Percentiles rank a stretch among this genome's conserved stretches.
Evolutionary conservation across 495 filamentous ascomycete genomes (phyloP).

Genomic region (Xylaria sp.): DNA sequence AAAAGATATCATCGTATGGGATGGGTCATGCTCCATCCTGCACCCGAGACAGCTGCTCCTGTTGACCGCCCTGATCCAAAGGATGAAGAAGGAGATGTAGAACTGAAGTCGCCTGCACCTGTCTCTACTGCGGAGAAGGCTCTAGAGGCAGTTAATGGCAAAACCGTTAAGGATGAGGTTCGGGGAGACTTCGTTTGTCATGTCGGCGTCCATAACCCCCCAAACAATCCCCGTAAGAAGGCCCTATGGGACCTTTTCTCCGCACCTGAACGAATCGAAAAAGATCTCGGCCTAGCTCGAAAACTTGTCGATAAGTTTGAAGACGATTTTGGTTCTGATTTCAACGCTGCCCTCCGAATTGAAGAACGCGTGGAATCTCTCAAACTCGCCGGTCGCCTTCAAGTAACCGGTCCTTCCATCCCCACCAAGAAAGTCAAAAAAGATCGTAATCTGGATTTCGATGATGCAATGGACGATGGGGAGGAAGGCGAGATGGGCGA

Average conservation of each 20-base stretch:
- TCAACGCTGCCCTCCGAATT: conserved; percentile 77
- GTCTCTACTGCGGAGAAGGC: conserved; percentile 78
- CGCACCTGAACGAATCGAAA: conserved; percentile 83
- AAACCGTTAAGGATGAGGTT: conserved; percentile 90
- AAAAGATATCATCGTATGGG: conserved; percentile 98
- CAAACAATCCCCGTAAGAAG: conserved; percentile 87
- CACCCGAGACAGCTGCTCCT: conserved; percentile 64
- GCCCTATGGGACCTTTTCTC: conserved; percentile 97
- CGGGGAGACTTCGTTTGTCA: conserved; percentile 97
- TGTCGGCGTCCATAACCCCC: conserved; percentile 92
- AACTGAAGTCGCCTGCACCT: conserved; percentile 45
- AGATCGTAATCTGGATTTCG: conserved; percentile 62
- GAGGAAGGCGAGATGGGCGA: conserved; percentile 73
- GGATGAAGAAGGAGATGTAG: conserved; percentile 54
- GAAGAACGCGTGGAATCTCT: conserved; percentile 86
- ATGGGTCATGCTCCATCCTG: conserved; percentile 93
- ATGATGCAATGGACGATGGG: conserved; percentile 73
- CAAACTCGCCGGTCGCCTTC: conserved; percentile 73
- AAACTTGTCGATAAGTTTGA: conserved; percentile 82
- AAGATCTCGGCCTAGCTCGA: conserved; percentile 79
- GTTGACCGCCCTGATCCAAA: conserved; percentile 73
- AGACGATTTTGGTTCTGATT: conserved; percentile 72
- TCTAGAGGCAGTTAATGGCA: conserved; percentile 90
- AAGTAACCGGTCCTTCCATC: conserved; percentile 65
- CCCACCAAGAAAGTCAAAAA: conserved; percentile 69